A percentile compares a stretch with the other conserved stretches of the same genome.
Evolutionary conservation across 2,329 filamentous ascomycete species (phyloP).

Genomic region (Diplodia intermedia): DNA sequence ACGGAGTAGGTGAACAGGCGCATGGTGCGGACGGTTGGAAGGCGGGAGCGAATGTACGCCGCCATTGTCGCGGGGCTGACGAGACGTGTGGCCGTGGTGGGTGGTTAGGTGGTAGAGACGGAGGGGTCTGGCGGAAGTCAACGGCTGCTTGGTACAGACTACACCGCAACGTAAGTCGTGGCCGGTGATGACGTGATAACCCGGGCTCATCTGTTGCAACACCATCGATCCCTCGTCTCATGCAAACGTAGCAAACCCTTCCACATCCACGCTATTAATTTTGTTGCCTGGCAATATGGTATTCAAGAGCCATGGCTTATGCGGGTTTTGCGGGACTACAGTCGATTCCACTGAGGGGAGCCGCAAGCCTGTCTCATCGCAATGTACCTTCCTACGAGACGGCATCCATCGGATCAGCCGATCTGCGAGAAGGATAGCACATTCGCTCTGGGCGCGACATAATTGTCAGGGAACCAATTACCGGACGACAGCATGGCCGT

Average conservation of each 20-base stretch:
- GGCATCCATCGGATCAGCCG: neutral
- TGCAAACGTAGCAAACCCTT: neutral
- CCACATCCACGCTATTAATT: neutral
- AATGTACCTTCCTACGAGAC: neutral
- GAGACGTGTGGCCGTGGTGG: neutral
- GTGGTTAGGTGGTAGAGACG: neutral
- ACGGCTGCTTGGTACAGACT: neutral
- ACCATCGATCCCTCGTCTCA: neutral
- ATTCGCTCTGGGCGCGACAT: neutral
- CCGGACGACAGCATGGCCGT: neutral
- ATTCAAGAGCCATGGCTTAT: neutral
- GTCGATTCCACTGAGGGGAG: neutral
- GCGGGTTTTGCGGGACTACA: too few relatives aligned
- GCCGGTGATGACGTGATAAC: neutral
- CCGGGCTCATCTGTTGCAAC: neutral
- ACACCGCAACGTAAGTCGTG: neutral
- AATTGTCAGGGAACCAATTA: neutral
- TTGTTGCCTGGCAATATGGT: too few relatives aligned
- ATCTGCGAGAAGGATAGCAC: neutral
- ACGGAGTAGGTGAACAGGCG: neutral
- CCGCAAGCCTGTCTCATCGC: conserved; percentile 2
- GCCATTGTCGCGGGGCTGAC: conserved; percentile 14
- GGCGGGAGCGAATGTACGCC: neutral
- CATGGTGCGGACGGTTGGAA: neutral
- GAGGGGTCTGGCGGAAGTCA: neutral